phyloP scores from a whole-genome alignment of 192 early-diverging fungal genomes.

The Podila verticillata region DNA sequence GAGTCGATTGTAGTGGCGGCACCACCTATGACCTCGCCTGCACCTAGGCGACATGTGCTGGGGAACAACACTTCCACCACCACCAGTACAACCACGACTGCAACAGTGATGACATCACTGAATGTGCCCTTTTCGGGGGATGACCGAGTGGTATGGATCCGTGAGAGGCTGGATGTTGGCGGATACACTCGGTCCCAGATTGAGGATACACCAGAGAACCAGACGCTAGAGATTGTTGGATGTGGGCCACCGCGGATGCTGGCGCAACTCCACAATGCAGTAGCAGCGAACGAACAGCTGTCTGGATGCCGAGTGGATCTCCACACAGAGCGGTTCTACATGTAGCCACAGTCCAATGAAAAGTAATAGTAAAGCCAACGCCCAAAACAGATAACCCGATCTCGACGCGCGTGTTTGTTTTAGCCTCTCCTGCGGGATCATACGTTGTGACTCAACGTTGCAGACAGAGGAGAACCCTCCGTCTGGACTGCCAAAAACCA shows the following conservation, averaged over 20 bases:
- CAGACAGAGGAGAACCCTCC: too few relatives aligned
- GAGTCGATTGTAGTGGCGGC: slow-evolving; percentile 17
- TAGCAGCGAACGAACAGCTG: slow-evolving; percentile 26
- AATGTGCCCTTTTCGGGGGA: slow-evolving; percentile 34
- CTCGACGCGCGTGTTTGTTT: too few relatives aligned
- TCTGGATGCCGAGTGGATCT: slow-evolving; percentile 42
- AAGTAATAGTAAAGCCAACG: too few relatives aligned
- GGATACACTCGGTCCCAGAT: slow-evolving; percentile 20
- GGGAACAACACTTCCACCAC: not conserved
- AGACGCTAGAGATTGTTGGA: slow-evolving; percentile 32
- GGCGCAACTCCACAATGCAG: slow-evolving; percentile 36
- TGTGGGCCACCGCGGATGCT: slow-evolving; percentile 42
- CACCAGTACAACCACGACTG: not conserved
- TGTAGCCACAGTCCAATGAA: not conserved
- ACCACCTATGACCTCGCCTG: not conserved
- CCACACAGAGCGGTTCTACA: slow-evolving; percentile 42
- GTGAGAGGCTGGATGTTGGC: slow-evolving; percentile 14
- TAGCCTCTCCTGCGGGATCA: too few relatives aligned
- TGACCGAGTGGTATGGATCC: slow-evolving; percentile 24
- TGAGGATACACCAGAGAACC: slow-evolving; percentile 9
- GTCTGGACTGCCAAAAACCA: too few relatives aligned
- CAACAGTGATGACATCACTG: slow-evolving; percentile 1
- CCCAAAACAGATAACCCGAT: too few relatives aligned
- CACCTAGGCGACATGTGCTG: not conserved
- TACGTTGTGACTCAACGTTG: too few relatives aligned